Evolutionary conservation across 176 grass and related monocot species (phyloP).

Genomic region (Zea mays): Zm-B73-REFERENCE-NAM-5.0 NC_050100.1:2665501-2666000

Average conservation of each 20-base stretch:
- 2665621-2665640: not conserved
- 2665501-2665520: no score
- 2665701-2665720: not conserved
- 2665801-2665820: not conserved
- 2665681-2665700: constrained; percentile 25
- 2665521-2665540: no score
- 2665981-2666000: no score
- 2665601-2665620: not conserved
- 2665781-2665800: not conserved
- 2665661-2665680: constrained; percentile 7
- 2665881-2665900: not conserved
- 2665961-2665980: not conserved
- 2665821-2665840: no score
- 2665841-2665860: not conserved
- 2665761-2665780: not conserved
- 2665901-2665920: no score
- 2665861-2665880: constrained; percentile 1
- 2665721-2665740: not conserved
- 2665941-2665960: not conserved
- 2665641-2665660: not conserved
- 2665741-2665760: not conserved
- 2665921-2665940: no score
- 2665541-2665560: no score
- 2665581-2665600: not conserved
- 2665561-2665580: constrained; percentile 26